phyloP scores from a whole-genome alignment of 352 stramenopile species.

The Aphanomyces stellatus region DNA sequence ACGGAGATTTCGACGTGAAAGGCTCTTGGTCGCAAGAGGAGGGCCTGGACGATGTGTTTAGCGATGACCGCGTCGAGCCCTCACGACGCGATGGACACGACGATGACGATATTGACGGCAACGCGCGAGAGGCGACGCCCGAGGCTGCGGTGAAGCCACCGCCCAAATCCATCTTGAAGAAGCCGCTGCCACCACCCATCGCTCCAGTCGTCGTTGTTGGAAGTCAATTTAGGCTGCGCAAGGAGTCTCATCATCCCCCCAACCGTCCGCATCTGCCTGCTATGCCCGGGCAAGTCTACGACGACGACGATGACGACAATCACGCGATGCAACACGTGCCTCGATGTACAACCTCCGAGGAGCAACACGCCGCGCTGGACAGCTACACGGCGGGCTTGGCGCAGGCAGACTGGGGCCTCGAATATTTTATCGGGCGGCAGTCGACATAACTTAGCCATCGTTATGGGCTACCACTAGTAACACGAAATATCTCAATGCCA shows the following conservation, averaged over 20 bases:
- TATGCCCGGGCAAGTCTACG: not conserved
- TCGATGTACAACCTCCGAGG: too few relatives aligned
- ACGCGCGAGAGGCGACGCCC: not conserved
- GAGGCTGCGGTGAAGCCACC: not conserved
- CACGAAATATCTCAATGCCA: too few relatives aligned
- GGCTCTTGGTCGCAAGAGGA: not conserved
- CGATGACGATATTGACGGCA: not conserved
- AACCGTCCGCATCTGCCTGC: too few relatives aligned
- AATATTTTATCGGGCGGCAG: too few relatives aligned
- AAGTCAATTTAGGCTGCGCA: not conserved
- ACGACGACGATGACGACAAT: not conserved
- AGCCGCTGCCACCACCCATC: not conserved
- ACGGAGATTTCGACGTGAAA: conserved; percentile 11
- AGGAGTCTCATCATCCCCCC: not conserved
- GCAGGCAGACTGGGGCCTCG: too few relatives aligned
- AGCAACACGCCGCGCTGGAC: too few relatives aligned
- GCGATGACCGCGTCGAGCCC: not conserved
- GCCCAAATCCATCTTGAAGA: conserved; percentile 1
- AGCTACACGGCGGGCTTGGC: too few relatives aligned
- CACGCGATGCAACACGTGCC: too few relatives aligned
- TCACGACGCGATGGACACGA: not conserved
- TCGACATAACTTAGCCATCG: too few relatives aligned
- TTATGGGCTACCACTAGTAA: too few relatives aligned
- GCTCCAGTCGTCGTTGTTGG: not conserved
- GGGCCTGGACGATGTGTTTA: not conserved